phyloP scores from a whole-genome alignment of 2,329 filamentous ascomycete genomes.

The Cladosporium austrohemisphaericum region DNA sequence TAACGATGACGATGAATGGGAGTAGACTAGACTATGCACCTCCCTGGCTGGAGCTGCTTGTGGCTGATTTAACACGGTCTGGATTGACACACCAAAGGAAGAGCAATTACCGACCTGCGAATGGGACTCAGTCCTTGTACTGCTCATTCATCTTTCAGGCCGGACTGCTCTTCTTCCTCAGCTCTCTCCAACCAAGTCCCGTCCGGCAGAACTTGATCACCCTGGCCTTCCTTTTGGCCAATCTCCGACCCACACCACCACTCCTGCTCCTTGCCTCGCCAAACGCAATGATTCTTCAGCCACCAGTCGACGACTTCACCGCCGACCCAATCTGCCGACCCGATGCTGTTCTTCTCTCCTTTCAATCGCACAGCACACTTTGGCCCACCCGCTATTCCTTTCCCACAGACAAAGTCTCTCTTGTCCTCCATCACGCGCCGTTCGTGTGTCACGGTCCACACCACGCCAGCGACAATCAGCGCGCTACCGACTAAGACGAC shows the following conservation, averaged over 20 bases:
- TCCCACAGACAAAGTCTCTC: constrained; percentile 6
- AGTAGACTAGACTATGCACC: not conserved
- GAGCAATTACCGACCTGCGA: too few relatives aligned
- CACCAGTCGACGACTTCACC: constrained; percentile 13
- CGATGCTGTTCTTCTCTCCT: not conserved
- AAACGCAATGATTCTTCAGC: constrained; percentile 11
- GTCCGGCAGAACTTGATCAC: constrained; percentile 8
- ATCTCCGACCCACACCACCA: constrained; percentile 9
- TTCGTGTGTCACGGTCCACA: constrained; percentile 10
- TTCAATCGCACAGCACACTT: constrained; percentile 9
- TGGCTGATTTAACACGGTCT: too few relatives aligned
- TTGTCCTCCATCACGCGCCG: constrained; percentile 6
- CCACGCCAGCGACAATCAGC: constrained; percentile 5
- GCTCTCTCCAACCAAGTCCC: constrained; percentile 10
- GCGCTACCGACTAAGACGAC: constrained; percentile 1
- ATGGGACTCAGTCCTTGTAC: too few relatives aligned
- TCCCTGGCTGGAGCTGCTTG: too few relatives aligned
- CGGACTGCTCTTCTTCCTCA: not conserved
- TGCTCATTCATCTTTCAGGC: too few relatives aligned
- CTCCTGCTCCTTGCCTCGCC: not conserved
- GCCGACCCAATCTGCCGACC: not conserved
- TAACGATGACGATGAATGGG: constrained; percentile 41
- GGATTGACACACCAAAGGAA: too few relatives aligned
- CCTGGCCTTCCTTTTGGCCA: constrained; percentile 4
- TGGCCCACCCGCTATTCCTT: constrained; percentile 9